Conservation (phyloP, 2,329 filamentous ascomycete species). For the Botrytis fabae region DNA sequence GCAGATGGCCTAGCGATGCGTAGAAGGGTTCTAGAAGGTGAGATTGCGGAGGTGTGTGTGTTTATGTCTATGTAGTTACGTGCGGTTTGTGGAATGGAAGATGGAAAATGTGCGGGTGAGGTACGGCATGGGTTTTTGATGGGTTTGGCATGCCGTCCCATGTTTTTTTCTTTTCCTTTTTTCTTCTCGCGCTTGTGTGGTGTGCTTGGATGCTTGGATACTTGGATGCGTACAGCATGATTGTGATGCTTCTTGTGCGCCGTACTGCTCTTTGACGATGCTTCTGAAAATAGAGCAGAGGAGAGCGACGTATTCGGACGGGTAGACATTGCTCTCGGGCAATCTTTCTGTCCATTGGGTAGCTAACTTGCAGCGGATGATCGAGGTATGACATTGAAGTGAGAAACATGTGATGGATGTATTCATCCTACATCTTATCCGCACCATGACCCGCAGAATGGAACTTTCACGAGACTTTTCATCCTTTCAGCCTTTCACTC, state of each 20-base stretch:
- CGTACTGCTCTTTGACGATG: background rate
- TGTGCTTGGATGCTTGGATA: background rate
- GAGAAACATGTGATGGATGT: background rate
- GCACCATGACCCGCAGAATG: background rate
- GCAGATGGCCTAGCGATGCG: conserved; percentile 4
- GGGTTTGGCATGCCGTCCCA: conserved; percentile 13
- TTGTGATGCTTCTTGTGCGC: conserved; percentile 12
- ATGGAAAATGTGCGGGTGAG: background rate
- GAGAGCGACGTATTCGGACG: background rate
- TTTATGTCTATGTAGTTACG: background rate
- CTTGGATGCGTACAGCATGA: background rate
- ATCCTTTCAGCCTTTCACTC: conserved; percentile 11
- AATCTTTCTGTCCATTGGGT: background rate
- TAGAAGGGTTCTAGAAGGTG: conserved; percentile 21
- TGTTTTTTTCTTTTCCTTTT: background rate
- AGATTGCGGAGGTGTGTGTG: background rate
- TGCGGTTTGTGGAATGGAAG: background rate
- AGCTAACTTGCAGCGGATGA: background rate
- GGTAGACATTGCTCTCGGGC: background rate
- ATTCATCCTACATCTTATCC: conserved; percentile 8
- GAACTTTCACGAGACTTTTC: background rate
- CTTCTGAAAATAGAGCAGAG: background rate
- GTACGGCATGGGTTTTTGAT: conserved; percentile 9
- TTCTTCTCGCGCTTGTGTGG: background rate
- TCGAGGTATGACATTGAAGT: background rate